Evolutionary conservation across 2,329 filamentous ascomycete genomes (phyloP), one percentile per base, ranked within the genome.

Genomic region (Amylocarpus encephaloides): DNA sequence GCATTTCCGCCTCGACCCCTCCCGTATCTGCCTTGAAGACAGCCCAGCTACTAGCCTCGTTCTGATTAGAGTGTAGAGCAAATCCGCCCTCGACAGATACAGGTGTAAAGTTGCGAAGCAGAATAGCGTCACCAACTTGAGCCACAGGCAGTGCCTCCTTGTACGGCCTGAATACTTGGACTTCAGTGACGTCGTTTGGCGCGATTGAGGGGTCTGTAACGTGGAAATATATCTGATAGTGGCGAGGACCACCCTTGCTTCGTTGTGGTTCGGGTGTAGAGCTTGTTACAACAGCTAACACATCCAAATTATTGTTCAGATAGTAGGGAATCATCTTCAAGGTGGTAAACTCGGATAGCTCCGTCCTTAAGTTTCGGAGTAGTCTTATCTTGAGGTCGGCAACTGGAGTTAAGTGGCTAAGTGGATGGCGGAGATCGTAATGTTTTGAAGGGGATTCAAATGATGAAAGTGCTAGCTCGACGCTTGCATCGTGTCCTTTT

Each of bases 31-130:
- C 56, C 57, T 81, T 77, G 54, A 80, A 83, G 2, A 85, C 78
- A 1, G 78, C 80, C 77, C 82, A 85, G 48, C 77, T 75, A 13
- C 78, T 82, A 32, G 68, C 70, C 40, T 77, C 76, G n/a, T 70
- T 72, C n/a, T 72, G 73, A 10, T 61, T 60, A 11, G 62, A 64
- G 43, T 73, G 68, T 44, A 83, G 66, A 0, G 77, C 79, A 54
- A 78, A 82, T 1, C 76, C 79, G 46, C 75, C 75, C 51, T 75
- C 74, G 45, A 82, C 66, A 2, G 78, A 70, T 38, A 74, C 69
- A 12, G 82, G 75, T 26, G 71, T 70, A 55, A 85, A 79, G 43
- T 73, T 71, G 19, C 77, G 73, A 35, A 85, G 71, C 30, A 85
- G 69, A 30, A 84, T 70, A 2, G 78, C 72, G 58, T 85, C 80